Evolutionary conservation across 345 rosid genomes (phyloP), one percentile per base, ranked within the genome.

Genomic region (Clausena lansium): DNA sequence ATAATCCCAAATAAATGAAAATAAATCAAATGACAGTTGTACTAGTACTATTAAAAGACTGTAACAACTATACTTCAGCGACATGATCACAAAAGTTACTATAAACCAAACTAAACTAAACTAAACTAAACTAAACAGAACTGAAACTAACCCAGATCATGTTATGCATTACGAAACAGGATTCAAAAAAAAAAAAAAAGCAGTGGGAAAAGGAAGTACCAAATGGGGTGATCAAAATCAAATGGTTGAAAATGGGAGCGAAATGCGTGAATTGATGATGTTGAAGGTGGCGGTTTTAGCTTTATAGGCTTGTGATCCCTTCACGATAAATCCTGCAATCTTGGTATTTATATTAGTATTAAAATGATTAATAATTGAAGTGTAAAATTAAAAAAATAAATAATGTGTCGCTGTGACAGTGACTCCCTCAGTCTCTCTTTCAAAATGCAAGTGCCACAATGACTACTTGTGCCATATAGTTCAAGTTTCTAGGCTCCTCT

Each of bases 271-370:
- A 73, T 47, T 60, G 82, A 74, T 68, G 85, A 74, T 68, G 85
- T 36, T 67, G 80, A 83, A 79, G 83, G 69, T 75, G 77, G 78
- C 71, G 70, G 76, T 60, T 75, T 33, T 60, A 45, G 75, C 81
- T 84, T 81, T 67, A 27, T 73, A 74, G 81, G 77, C 91, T 70
- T 78, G 91, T 86, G 91, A 84, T 67, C 65, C 65, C 52, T 55
- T 85, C 91, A 84, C 94, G 89, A 74, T 83, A 87, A 83, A 74
- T 66, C 83, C 73, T 33, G 80, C 80, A 76, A 55, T 9, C 41
- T 67, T 36, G 39, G 10, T 45, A 68, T 73, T 55, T 70, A 71
- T 74, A 65, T 65, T 20, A 19, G 60, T 8, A 54, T 45, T 7
- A 66, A 39, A 54, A 71, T 9, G 24, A 57, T 33, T 33, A 58